Base-by-base conservation (phyloP, 202 grass and related monocot species). In the Tripidium arundinaceum region DNA sequence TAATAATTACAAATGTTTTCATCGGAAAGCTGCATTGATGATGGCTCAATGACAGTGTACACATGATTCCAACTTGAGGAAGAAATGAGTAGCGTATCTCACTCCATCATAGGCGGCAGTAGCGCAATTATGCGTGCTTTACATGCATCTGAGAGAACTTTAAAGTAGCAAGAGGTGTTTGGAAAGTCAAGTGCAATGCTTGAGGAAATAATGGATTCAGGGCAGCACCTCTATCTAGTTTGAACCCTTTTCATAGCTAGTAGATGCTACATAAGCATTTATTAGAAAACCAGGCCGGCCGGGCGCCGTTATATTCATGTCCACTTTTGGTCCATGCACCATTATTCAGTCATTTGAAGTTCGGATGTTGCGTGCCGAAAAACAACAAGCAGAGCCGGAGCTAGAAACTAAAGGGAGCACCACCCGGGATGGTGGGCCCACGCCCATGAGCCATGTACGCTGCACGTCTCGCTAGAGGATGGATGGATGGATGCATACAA, bases 11-110 rank as follows among this genome's bases (percentile, higher is more conserved):
- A 54, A 8, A 16, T 36, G 22, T n/a, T 79, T 55, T 27, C 47
- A 11, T 42, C 5, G 31, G 33, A 52, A 75, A 70, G 65, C 54
- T 39, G 21, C 63, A 71, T 24, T 29, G 46, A 84, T 76, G 77
- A 76, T 88, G 81, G 65, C 63, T 9, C 28, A 62, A 72, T 85
- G 65, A 77, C 49, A 80, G 64, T 76, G 29, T 16, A n/a, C 21
- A 62, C 28, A 49, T 75, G 68, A 68, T 79, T 59, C 66, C 28
- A 78, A 29, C n/a, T 29, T 81, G 82, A 81, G 38, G 64, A 71
- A 19, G 15, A 81, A 71, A 88, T 88, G 81, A 70, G 63, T 62
- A 62, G 26, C 71, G 58, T 89, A 81, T 88, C 82, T 81, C 77
- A 64, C 42, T 29, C 52, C 68, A 61, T 69, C 43, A 71, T 81